These are phyloP conservation scores for Colletotrichum incanum DNA, from an alignment of 2,329 filamentous ascomycete genomes.

Conservation along the genomic window DNA sequence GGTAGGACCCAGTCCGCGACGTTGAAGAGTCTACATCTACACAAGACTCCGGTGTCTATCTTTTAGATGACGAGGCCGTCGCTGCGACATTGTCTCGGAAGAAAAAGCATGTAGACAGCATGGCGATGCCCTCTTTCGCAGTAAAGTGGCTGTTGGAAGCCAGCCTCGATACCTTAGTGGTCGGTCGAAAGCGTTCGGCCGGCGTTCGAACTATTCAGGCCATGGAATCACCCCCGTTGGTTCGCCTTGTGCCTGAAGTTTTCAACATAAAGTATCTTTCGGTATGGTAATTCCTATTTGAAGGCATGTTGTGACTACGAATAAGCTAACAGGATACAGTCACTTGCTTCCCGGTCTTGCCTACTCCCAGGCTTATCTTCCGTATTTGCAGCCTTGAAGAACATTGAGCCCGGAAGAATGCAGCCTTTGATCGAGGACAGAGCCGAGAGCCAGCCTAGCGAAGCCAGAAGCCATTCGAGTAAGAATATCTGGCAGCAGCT, in stretches of 20 bases:
- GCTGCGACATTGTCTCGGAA: too few species aligned
- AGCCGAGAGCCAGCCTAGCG: neutral
- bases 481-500: neutral
- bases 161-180: constrained; percentile 25
- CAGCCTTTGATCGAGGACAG: neutral
- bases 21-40: neutral
- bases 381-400: constrained; percentile 1
- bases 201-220: constrained; percentile 44
- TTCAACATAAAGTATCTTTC: constrained; percentile 56
- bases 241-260: constrained; percentile 53
- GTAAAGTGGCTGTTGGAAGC: constrained; percentile 17
- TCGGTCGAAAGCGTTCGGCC: neutral
- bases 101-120: neutral
- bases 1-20: constrained; percentile 10
- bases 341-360: constrained; percentile 4
- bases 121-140: neutral
- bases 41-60: constrained; percentile 29
- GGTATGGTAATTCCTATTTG: constrained; percentile 50
- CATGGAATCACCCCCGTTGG: constrained; percentile 47
- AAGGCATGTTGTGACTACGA: neutral
- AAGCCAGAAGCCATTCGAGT: neutral
- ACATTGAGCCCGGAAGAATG: neutral
- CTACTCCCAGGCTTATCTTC: constrained; percentile 11
- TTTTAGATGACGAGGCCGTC: neutral
- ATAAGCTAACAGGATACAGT: constrained; percentile 7